These are phyloP conservation scores for Pseudomassariella vexata DNA, from an alignment of 2,329 filamentous ascomycete species.

Conservation along the genomic window DNA sequence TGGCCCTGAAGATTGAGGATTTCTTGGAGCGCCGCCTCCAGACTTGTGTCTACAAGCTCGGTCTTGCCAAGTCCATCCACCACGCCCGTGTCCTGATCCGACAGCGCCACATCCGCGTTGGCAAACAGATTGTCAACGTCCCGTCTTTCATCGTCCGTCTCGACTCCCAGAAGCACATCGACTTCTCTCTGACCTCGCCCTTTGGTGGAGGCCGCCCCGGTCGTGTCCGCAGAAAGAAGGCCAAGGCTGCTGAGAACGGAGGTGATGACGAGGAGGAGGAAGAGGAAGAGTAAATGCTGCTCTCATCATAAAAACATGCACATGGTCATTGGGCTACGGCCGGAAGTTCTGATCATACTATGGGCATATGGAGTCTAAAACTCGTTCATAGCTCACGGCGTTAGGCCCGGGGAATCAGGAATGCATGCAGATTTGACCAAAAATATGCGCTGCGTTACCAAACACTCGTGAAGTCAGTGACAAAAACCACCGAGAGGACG, in stretches of 20 bases:
- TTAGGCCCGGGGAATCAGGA: conserved; percentile 40
- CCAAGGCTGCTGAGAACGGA: conserved; percentile 85
- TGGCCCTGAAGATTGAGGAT: conserved; percentile 98
- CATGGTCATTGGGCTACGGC: conserved; percentile 22
- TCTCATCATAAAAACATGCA: conserved; percentile 11
- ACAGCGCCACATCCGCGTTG: conserved; percentile 99
- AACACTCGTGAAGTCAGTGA: too few relatives aligned
- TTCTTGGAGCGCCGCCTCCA: conserved; percentile 99
- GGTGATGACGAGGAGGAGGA: conserved; percentile 78
- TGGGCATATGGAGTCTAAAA: conserved; percentile 29
- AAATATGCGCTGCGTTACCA: too few relatives aligned
- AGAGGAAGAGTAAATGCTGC: conserved; percentile 62
- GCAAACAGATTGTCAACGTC: conserved; percentile 99
- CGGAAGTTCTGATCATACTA: conserved; percentile 26
- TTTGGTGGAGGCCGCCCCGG: conserved; percentile 96
- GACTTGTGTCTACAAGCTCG: conserved; percentile 99
- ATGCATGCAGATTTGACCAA: conserved; percentile 31
- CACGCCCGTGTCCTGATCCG: conserved; percentile 99
- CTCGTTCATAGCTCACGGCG: conserved; percentile 46
- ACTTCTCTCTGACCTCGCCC: conserved; percentile 95
- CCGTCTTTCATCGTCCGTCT: conserved; percentile 99
- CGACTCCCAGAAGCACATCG: conserved; percentile 99
- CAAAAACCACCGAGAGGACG: conserved; percentile 12
- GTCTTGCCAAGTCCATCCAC: conserved; percentile 99
- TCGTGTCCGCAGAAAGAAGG: conserved; percentile 99